Evolutionary conservation across 1,139 yeast species (phyloP), one percentile per base, ranked within the genome.

Genomic region (Protomyces inundatus): DNA sequence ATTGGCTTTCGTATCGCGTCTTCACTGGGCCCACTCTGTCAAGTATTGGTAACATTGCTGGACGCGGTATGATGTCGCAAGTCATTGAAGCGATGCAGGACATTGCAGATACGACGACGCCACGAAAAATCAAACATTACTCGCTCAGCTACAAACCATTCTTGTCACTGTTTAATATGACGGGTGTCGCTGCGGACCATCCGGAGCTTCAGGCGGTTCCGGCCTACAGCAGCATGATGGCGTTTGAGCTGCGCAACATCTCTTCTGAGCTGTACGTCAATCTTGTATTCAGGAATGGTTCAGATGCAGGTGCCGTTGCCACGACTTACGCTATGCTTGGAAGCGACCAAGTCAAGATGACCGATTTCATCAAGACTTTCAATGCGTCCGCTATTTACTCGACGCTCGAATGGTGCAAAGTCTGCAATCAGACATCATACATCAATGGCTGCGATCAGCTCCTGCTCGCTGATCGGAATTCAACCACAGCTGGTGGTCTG

Each of bases 111-210:
- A 45, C 62, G 0, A 33, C 56, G 4, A 36, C 58, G 33, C 57
- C 32, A 10, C 45, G 33, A 53, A 60, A 60, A 58, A 60, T 60
- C 14, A 45, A 54, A 58, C 64, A 60, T 52, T 60, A 54, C 58
- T 54, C 64, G 10, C 39, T 60, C 39, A 35, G 57, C 35, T 60
- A 60, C 50, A 60, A 60, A 35, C 64, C 64, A 3, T 60, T 60
- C 55, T 48, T 60, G 40, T 54, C 58, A 5, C 33, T 60, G 48
- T 60, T 60, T 58, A 60, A 60, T 54, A 60, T 60, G 64, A 60
- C 64, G 9, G 64, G 64, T 14, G 64, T 54, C 35, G 64, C 58
- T 4, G 23, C 16, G 35, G 16, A 32, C 5, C 30, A 33, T 23
- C 55, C 62, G 34, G 55, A 51, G 23, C 53, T 60, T 6, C 48